Evolutionary conservation across 2,329 filamentous ascomycete species (phyloP), one percentile per base, ranked within the genome.

Genomic region (Verticillium isaacii): DNA sequence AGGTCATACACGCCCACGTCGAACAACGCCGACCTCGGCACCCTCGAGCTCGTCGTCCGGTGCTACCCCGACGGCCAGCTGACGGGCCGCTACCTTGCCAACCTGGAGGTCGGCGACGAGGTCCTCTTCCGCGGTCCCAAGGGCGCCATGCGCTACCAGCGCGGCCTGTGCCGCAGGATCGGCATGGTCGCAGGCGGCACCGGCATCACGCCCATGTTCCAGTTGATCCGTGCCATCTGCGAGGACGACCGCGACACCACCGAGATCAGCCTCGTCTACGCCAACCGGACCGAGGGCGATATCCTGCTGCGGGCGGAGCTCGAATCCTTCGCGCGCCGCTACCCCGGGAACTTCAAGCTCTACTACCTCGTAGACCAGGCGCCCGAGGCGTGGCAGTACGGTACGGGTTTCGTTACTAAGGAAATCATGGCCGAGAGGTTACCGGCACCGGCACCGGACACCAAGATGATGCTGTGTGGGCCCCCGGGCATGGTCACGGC

Each of bases 211-310:
- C 72, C 72, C 6, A 71, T 74, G 69, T 74, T 68, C 57, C 85
- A 88, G 68, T 71, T 89, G 3, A 86, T 88, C 66, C 81, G 85
- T 2, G 84, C 84, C 39, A 86, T 89, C 61, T 86, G 84, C 67
- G 85, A 88, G 67, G 82, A 88, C 60, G 75, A 80, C n/a, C 73
- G 71, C 7, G 87, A 89, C 64, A 77, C 75, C 1, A 89, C 87
- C 11, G 57, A 58, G 25, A 71, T 88, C 39, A 81, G 75, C 50
- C 72, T 89, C 5, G 70, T 89, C 34, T 87, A 86, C 62, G 86
- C 83, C 32, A 89, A 87, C 70, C 75, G 80, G 0, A 77, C 76
- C 0, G 84, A 87, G 65, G 77, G 76, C 2, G 87, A 89, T 64
- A 89, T 89, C 60, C 70, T 89, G 8, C 72, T 89, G 17, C 75